A percentile compares a stretch with the other conserved stretches of the same genome.
phyloP scores from a whole-genome alignment of 2,329 filamentous ascomycete genomes.

The Cyphellophora europaea region DNA sequence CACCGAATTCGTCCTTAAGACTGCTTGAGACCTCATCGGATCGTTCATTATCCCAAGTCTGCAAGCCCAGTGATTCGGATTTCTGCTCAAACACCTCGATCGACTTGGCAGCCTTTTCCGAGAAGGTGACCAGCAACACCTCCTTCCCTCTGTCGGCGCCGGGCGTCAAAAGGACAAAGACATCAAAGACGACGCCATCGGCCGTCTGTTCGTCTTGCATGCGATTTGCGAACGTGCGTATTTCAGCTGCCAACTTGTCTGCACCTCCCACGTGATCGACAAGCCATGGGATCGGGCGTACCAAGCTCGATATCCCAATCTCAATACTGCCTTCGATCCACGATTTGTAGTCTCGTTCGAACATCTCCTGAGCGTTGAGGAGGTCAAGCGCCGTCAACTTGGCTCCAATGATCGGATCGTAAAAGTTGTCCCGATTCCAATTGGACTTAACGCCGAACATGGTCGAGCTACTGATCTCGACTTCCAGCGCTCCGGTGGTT shows the following conservation, averaged over 20 bases:
- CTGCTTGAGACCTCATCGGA: conserved; percentile 25
- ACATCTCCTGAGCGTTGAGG: conserved; percentile 44
- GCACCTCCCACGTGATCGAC: conserved; percentile 32
- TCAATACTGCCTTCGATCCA: conserved; percentile 39
- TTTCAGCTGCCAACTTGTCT: conserved; percentile 15
- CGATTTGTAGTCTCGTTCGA: conserved; percentile 55
- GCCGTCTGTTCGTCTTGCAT: conserved; percentile 1
- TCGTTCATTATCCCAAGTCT: conserved; percentile 30
- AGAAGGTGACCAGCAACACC: conserved; percentile 28
- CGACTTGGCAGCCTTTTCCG: conserved; percentile 38
- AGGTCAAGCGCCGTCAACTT: conserved; percentile 46
- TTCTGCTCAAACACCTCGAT: conserved; percentile 35
- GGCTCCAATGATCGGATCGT: conserved; percentile 40
- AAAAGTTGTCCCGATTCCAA: conserved; percentile 32
- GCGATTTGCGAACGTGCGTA: conserved; percentile 34
- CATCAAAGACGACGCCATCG: conserved; percentile 33
- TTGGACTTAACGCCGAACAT: conserved; percentile 3
- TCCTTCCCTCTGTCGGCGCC: conserved; percentile 33
- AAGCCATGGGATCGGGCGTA: conserved; percentile 47
- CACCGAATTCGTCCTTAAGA: conserved; percentile 14
- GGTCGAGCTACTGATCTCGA: conserved; percentile 39
- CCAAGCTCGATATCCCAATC: conserved; percentile 51
- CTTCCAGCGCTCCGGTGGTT: conserved; percentile 42
- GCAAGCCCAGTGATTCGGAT: conserved; percentile 35
- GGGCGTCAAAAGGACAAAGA: conserved; percentile 54